Conservation (phyloP, 768 basidiomycete genomes). For the Phanerochaete sordida region DNA sequence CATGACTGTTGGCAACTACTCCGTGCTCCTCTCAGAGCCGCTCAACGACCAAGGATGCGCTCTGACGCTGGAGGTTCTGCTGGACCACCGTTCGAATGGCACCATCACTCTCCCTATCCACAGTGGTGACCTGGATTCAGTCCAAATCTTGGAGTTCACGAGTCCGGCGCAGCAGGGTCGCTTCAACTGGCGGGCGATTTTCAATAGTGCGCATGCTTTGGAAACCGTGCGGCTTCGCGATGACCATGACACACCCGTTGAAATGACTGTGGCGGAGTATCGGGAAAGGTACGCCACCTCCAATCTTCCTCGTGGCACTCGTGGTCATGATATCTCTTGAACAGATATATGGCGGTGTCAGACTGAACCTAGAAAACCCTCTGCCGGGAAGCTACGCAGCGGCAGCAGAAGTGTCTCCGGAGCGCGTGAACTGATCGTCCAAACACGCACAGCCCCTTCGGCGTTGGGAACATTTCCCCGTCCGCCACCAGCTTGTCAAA, state of each 20-base stretch:
- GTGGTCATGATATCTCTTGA: no score
- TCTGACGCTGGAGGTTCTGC: background rate
- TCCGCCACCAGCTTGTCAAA: no score
- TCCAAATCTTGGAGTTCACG: background rate
- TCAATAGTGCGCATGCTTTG: background rate
- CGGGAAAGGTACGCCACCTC: background rate
- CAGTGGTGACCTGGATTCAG: background rate
- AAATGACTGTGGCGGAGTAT: background rate
- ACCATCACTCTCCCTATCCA: background rate
- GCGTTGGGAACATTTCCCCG: no score
- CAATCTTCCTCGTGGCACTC: background rate
- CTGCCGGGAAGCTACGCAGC: no score
- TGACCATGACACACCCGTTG: background rate
- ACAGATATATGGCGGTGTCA: no score
- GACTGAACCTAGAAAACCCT: no score
- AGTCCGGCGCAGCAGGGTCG: background rate
- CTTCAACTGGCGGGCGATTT: background rate
- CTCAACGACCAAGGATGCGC: background rate
- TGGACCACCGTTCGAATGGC: background rate
- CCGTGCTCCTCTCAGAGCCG: background rate
- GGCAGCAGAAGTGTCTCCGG: no score
- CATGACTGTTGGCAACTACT: background rate
- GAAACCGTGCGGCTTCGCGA: background rate
- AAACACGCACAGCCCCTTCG: no score
- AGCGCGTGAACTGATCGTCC: no score